Percentiles rank a stretch among this genome's conserved stretches.
Evolutionary conservation across 495 filamentous ascomycete genomes (phyloP).

Genomic region (Penicillium malachiteum): DNA sequence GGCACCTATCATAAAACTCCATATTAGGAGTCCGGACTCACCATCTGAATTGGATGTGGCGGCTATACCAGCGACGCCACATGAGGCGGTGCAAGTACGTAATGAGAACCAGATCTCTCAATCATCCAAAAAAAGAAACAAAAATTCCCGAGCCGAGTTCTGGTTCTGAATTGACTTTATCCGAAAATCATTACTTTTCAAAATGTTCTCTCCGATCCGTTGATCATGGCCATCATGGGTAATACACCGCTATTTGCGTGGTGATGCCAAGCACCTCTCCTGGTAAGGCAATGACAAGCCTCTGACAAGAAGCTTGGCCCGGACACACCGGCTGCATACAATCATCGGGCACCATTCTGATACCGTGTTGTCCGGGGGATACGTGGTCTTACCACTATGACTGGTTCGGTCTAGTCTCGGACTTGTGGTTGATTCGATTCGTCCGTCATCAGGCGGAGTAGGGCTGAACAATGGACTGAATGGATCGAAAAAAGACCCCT

Average conservation of each 20-base stretch:
- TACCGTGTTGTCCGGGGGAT: slow-evolving; percentile 8
- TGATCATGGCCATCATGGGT: background rate
- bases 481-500: slow-evolving; percentile 10
- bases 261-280: slow-evolving; percentile 15
- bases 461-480: slow-evolving; percentile 14
- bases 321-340: slow-evolving; percentile 6
- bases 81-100: slow-evolving; percentile 4
- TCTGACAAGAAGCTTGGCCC: slow-evolving; percentile 35
- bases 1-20: background rate
- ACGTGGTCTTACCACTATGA: slow-evolving; percentile 3
- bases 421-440: slow-evolving; percentile 8
- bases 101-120: background rate
- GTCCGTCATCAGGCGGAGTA: slow-evolving; percentile 15
- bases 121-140: background rate
- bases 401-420: background rate
- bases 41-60: background rate
- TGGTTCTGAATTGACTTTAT: background rate
- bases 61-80: background rate
- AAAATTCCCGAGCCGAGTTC: background rate
- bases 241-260: slow-evolving; percentile 22
- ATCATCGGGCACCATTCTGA: background rate
- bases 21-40: background rate
- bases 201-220: background rate
- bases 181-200: background rate
- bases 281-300: slow-evolving; percentile 31